Conservation (phyloP, 192 early-diverging fungal genomes). For the Coemansia sp. region DNA sequence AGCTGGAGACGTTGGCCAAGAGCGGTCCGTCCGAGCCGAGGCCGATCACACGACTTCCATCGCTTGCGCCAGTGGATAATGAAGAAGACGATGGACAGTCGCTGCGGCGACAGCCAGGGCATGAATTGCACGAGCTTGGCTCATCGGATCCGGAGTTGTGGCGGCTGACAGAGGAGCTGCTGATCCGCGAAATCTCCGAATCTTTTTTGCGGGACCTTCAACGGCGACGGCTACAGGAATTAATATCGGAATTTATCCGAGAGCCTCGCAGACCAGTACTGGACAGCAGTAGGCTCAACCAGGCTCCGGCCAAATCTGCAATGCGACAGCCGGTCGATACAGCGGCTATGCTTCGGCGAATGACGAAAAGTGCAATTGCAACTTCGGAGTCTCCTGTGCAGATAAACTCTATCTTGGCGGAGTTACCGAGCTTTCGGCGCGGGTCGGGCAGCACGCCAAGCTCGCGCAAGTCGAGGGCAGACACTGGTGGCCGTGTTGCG, state of each 20-base stretch:
- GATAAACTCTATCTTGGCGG: conserved; percentile 33
- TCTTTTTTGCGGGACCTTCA: conserved; percentile 36
- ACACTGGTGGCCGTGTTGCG: neutral
- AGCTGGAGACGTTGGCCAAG: conserved; percentile 12
- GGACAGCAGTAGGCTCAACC: neutral
- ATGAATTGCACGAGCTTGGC: conserved; percentile 19
- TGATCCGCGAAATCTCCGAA: conserved; percentile 41
- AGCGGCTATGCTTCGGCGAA: conserved; percentile 29
- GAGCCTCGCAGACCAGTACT: neutral
- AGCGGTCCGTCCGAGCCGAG: neutral
- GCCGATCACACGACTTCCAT: neutral
- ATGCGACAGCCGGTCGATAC: conserved; percentile 18
- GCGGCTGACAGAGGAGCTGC: conserved; percentile 24
- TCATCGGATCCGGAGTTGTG: conserved; percentile 20
- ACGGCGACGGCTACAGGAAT: conserved; percentile 15
- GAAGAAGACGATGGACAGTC: neutral
- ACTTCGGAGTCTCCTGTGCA: conserved; percentile 8
- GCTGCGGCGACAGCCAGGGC: conserved; percentile 2
- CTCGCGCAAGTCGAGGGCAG: neutral
- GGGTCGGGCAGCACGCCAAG: conserved; percentile 6
- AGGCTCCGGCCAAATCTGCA: neutral
- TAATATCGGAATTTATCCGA: conserved; percentile 17
- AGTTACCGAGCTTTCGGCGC: conserved; percentile 45
- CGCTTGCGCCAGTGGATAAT: neutral
- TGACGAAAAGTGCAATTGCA: conserved; percentile 15